Conservation (phyloP, 345 rosid genomes). For the Lepidium aucheri region DNA sequence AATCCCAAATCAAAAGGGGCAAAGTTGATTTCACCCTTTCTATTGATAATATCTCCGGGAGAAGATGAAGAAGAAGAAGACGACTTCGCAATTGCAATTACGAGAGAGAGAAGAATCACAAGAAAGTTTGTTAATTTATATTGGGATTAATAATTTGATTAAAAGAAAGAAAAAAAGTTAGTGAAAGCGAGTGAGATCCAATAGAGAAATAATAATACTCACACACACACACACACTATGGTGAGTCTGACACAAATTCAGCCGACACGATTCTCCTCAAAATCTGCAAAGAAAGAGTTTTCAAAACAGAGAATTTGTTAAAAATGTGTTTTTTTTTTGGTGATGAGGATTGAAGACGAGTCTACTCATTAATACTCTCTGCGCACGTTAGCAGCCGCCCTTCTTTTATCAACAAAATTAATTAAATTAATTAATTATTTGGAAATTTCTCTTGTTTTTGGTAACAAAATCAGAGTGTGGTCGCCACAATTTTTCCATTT, state of each 20-base stretch:
- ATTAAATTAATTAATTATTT: neutral
- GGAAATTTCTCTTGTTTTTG: neutral
- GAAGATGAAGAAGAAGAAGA: neutral
- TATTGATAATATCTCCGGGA: neutral
- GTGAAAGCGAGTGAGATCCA: neutral
- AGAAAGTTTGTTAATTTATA: conserved; percentile 10
- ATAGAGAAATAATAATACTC: neutral
- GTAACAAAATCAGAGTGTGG: neutral
- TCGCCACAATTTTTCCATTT: no score
- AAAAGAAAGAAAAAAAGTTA: neutral
- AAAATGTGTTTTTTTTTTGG: neutral
- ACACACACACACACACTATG: conserved; percentile 3
- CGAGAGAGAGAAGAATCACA: conserved; percentile 3
- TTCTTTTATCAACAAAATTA: neutral
- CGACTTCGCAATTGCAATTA: conserved; percentile 17
- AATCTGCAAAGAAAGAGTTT: conserved; percentile 34
- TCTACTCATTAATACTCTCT: conserved; percentile 11
- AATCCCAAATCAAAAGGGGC: neutral
- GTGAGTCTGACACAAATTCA: conserved; percentile 29
- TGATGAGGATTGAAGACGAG: conserved; percentile 10
- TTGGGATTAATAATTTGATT: neutral
- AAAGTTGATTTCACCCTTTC: neutral
- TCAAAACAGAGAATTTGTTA: neutral
- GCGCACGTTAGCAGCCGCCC: conserved; percentile 25
- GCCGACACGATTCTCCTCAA: conserved; percentile 62